A percentile compares a stretch with the other conserved stretches of the same genome.
phyloP scores from a whole-genome alignment of 305 asterid genomes.

The Solanum hybrid region DNA sequence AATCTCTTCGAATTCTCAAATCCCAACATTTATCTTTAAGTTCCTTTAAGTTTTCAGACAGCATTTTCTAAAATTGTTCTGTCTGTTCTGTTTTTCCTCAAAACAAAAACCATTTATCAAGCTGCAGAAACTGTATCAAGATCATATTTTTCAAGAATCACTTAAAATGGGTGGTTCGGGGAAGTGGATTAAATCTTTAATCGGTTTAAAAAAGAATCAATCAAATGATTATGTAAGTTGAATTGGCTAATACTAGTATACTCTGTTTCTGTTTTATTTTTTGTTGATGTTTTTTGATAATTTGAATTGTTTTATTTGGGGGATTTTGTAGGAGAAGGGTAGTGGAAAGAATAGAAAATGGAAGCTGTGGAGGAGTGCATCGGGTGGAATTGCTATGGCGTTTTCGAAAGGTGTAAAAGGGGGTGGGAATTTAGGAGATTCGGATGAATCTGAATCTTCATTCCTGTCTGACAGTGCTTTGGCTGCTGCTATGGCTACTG shows the following conservation, averaged over 20 bases:
- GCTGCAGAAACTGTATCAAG: background rate
- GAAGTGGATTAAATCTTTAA: conserved; percentile 78
- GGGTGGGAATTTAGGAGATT: conserved; percentile 25
- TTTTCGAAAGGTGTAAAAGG: conserved; percentile 32
- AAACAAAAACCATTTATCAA: background rate
- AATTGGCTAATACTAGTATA: background rate
- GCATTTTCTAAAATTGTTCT: conserved; percentile 9
- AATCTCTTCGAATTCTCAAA: conserved; percentile 19
- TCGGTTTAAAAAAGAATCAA: conserved; percentile 43
- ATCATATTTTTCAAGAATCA: background rate
- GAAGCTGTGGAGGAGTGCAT: conserved; percentile 80
- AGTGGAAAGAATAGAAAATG: conserved; percentile 53
- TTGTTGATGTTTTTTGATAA: background rate
- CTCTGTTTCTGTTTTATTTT: background rate
- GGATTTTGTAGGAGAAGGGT: conserved; percentile 39
- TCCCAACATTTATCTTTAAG: background rate
- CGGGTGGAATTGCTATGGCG: conserved; percentile 38
- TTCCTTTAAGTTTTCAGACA: background rate
- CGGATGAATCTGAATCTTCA: conserved; percentile 45
- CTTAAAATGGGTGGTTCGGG: conserved; percentile 68
- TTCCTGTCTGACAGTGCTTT: conserved; percentile 36
- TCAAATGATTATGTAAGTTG: conserved; percentile 41
- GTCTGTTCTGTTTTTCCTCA: background rate
- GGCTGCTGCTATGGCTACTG: conserved; percentile 68
- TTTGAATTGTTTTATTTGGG: background rate